A percentile compares a stretch with the other conserved stretches of the same genome.
Evolutionary conservation across 2,329 filamentous ascomycete genomes (phyloP).

Genomic region (Xylogone sp.): DNA sequence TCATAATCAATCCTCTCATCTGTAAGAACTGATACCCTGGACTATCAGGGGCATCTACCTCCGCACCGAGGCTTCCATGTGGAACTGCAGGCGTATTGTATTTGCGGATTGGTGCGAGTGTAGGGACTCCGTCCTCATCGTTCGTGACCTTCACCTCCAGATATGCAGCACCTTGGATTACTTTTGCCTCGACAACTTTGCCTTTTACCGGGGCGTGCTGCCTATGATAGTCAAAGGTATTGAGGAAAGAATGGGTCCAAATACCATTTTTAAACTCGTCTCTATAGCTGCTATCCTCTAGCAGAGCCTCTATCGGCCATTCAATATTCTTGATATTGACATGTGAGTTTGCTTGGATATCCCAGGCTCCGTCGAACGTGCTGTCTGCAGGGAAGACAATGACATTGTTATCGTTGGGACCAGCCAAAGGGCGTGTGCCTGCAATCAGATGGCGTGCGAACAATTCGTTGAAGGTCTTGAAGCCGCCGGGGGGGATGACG

Average conservation of each 20-base stretch:
- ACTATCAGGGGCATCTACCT: too few relatives aligned
- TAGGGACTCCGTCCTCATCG: constrained; percentile 8
- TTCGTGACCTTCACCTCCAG: constrained; percentile 29
- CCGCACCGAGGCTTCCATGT: too few relatives aligned
- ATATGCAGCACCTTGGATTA: constrained; percentile 34
- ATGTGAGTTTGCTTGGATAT: constrained; percentile 18
- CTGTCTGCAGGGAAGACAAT: constrained; percentile 41
- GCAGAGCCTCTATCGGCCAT: constrained; percentile 33
- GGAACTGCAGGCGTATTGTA: too few relatives aligned
- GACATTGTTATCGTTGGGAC: constrained; percentile 34
- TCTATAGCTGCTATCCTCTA: constrained; percentile 28
- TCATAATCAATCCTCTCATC: constrained; percentile 34
- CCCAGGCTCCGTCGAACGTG: constrained; percentile 24
- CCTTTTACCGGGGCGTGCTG: constrained; percentile 37
- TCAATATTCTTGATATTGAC: constrained; percentile 34
- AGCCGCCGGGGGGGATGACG: constrained; percentile 27
- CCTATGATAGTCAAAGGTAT: constrained; percentile 37
- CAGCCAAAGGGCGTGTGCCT: constrained; percentile 28
- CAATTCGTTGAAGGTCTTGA: constrained; percentile 36
- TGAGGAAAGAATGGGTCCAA: constrained; percentile 38
- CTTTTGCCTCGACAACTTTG: constrained; percentile 32
- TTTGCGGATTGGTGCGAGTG: constrained; percentile 10
- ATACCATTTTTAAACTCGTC: constrained; percentile 34
- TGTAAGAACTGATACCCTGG: constrained; percentile 40
- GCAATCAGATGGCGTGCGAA: constrained; percentile 34